Conservation (phyloP, 1,284 basidiomycete species). For the Phenoliferia sp. region DNA sequence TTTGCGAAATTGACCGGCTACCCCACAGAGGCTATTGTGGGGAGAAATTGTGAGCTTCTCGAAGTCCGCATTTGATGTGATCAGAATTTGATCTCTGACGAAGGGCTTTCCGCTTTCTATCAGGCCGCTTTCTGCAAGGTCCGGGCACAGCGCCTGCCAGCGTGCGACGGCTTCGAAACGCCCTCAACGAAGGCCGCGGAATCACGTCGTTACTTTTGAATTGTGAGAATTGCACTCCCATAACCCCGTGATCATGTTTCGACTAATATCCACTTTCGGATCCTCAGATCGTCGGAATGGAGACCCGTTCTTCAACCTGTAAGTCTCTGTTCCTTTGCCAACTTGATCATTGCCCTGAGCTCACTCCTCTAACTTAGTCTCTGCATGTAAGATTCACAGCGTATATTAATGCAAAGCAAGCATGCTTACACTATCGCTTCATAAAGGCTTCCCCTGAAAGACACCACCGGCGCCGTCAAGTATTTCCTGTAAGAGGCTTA, state of each 20-base stretch:
- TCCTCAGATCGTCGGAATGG: conserved; percentile 17
- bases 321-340: neutral
- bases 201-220: conserved; percentile 22
- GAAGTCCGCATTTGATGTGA: neutral
- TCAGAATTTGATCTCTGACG: too few species aligned
- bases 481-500: conserved; percentile 12
- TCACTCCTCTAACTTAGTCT: neutral
- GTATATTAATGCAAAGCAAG: neutral
- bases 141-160: conserved; percentile 16
- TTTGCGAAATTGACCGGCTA: conserved; percentile 37
- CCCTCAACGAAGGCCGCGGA: conserved; percentile 6
- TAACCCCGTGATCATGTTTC: too few species aligned
- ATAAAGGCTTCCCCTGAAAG: conserved; percentile 18
- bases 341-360: neutral
- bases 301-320: conserved; percentile 21
- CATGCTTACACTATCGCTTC: neutral
- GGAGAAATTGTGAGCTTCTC: conserved; percentile 32
- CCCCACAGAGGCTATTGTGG: conserved; percentile 28
- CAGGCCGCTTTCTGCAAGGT: conserved; percentile 18
- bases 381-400: neutral
- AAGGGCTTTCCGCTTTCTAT: too few species aligned
- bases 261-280: too few species aligned
- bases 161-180: conserved; percentile 7
- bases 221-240: conserved; percentile 2
- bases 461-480: conserved; percentile 7